Percentiles rank a stretch among this genome's conserved stretches.
These are phyloP conservation scores for Vanilla planifolia DNA, from an alignment of 106 monocot species.

Conservation along the genomic window DNA sequence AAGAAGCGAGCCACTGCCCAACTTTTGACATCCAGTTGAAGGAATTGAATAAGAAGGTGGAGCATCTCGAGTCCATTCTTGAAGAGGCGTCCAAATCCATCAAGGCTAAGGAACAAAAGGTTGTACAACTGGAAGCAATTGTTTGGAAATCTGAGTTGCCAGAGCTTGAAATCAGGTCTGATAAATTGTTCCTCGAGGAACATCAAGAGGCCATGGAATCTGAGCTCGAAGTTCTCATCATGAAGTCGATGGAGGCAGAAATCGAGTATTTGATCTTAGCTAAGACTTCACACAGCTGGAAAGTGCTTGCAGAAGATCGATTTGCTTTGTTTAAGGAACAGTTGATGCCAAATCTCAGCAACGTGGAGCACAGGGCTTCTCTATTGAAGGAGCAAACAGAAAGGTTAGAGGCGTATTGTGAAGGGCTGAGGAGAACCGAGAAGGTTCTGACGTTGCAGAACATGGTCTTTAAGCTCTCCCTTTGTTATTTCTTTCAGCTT, in stretches of 20 bases:
- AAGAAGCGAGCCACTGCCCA: constrained; percentile 15
- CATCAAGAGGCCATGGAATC: constrained; percentile 18
- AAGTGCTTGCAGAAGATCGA: constrained; percentile 23
- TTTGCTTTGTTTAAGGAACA: constrained; percentile 24
- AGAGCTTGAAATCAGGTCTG: not conserved
- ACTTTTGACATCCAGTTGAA: constrained; percentile 12
- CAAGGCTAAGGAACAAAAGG: constrained; percentile 25
- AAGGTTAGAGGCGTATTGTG: constrained; percentile 30
- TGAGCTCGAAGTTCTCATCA: constrained; percentile 47
- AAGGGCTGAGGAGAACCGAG: constrained; percentile 25
- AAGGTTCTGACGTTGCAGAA: constrained; percentile 38
- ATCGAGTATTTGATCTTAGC: constrained; percentile 37
- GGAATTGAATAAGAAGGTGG: constrained; percentile 19
- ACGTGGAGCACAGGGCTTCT: constrained; percentile 19
- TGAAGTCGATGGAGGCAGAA: constrained; percentile 49
- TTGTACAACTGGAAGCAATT: constrained; percentile 25
- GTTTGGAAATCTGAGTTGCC: not conserved
- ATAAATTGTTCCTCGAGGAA: constrained; percentile 2
- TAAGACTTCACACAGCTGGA: constrained; percentile 21
- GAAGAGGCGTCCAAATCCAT: constrained; percentile 15
- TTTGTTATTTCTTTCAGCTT: constrained; percentile 44
- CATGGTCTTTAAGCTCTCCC: constrained; percentile 30
- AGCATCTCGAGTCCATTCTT: constrained; percentile 20
- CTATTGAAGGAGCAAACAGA: constrained; percentile 27
- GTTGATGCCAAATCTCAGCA: constrained; percentile 18